Conservation (phyloP, 1,284 basidiomycete genomes). For the Ceratobasidium sp. region DNA sequence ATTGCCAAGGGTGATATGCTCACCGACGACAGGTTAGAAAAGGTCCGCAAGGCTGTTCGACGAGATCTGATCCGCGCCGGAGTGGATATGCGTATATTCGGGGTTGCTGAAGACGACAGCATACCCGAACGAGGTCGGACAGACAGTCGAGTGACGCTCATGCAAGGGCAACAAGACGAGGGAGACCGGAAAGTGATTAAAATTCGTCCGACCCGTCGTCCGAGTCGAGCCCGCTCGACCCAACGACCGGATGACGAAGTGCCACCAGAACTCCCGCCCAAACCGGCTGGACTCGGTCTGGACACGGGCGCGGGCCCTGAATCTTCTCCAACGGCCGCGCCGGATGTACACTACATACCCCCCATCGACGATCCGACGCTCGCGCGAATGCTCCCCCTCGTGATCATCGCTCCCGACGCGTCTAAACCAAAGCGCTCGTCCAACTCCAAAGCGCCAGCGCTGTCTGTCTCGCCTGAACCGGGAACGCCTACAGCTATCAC, state of each 20-base stretch:
- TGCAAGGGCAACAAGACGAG: not conserved
- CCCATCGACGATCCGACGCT: constrained; percentile 37
- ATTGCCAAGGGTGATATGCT: constrained; percentile 78
- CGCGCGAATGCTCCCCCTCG: constrained; percentile 65
- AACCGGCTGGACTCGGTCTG: constrained; percentile 5
- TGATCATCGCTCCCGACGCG: constrained; percentile 74
- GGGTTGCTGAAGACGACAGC: constrained; percentile 48
- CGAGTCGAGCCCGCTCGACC: constrained; percentile 63
- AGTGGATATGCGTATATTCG: constrained; percentile 69
- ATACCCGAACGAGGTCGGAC: constrained; percentile 52
- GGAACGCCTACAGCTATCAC: constrained; percentile 31
- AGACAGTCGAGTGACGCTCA: constrained; percentile 11
- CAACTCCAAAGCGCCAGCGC: not conserved
- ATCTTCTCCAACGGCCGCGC: constrained; percentile 6
- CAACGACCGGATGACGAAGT: constrained; percentile 49
- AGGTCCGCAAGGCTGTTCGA: constrained; percentile 71
- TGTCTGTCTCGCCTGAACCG: not conserved
- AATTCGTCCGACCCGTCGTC: constrained; percentile 64
- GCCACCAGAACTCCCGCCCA: constrained; percentile 46
- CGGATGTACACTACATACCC: constrained; percentile 34
- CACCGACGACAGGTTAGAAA: constrained; percentile 71
- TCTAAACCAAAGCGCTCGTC: constrained; percentile 4
- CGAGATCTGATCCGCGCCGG: constrained; percentile 66
- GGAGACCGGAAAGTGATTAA: constrained; percentile 68
- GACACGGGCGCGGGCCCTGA: constrained; percentile 52